Percentiles rank a stretch among this genome's conserved stretches.
These are phyloP conservation scores for Beta macrorhiza DNA, from an alignment of 179 eudicot genomes.

Conservation along the genomic window DNA sequence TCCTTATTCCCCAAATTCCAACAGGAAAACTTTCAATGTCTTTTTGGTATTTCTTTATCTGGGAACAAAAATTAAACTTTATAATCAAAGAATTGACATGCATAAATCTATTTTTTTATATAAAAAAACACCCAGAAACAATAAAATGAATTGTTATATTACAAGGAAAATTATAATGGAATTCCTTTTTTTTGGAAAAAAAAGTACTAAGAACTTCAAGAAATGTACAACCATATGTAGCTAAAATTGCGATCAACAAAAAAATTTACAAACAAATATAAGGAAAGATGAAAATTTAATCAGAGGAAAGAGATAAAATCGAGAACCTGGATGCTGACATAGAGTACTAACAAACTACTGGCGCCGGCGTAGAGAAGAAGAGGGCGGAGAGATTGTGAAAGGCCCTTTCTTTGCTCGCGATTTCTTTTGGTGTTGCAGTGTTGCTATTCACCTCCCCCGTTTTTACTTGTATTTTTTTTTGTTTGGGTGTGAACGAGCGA, in stretches of 20 bases:
- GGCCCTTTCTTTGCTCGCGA: neutral
- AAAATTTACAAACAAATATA: neutral
- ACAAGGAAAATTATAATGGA: neutral
- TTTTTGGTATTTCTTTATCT: neutral
- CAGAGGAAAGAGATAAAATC: neutral
- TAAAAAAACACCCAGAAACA: neutral
- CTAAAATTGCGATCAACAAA: neutral
- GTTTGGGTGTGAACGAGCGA: too few relatives aligned
- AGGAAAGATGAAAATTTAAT: neutral
- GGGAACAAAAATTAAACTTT: constrained; percentile 1
- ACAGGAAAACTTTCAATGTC: neutral
- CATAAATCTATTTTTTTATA: neutral
- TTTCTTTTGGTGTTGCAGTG: neutral
- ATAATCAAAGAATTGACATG: constrained; percentile 4
- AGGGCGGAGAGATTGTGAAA: neutral
- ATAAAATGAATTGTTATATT: neutral
- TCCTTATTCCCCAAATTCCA: neutral
- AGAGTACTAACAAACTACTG: neutral
- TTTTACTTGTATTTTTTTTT: too few relatives aligned
- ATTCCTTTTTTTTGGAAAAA: neutral
- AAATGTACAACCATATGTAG: neutral
- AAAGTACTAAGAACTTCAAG: neutral
- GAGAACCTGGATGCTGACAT: too few relatives aligned
- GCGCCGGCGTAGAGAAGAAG: neutral
- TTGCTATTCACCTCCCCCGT: too few relatives aligned